These are phyloP conservation scores for Cladochytrium replicatum DNA, from an alignment of 192 early-diverging fungal genomes.

Conservation along the genomic window DNA sequence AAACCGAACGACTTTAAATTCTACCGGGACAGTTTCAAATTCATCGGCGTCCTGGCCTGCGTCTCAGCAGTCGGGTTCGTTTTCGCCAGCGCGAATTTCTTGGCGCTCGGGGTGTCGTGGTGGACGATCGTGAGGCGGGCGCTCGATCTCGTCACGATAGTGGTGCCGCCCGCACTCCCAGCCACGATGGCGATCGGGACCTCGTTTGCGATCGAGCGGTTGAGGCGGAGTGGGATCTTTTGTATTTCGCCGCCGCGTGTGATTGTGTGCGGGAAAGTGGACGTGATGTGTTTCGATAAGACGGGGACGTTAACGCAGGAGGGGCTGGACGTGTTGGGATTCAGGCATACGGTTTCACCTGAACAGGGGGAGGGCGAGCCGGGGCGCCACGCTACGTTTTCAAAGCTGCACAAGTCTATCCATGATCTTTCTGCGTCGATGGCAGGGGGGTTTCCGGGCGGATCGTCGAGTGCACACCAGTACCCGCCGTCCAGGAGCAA, in stretches of 20 bases:
- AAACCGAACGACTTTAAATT: slow-evolving; percentile 95
- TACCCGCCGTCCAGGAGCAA: background rate
- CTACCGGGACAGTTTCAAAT: slow-evolving; percentile 94
- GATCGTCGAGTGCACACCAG: too few species aligned
- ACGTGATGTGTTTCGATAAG: slow-evolving; percentile 98
- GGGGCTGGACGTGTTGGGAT: slow-evolving; percentile 88
- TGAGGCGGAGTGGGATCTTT: slow-evolving; percentile 74
- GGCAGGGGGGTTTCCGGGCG: too few species aligned
- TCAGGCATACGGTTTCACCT: slow-evolving; percentile 45
- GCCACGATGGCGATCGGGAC: slow-evolving; percentile 98
- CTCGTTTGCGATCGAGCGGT: slow-evolving; percentile 80
- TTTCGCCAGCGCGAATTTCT: slow-evolving; percentile 78
- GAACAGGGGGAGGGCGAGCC: background rate
- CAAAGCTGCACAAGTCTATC: slow-evolving; percentile 15
- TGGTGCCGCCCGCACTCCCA: slow-evolving; percentile 92
- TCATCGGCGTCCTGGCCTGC: slow-evolving; percentile 79
- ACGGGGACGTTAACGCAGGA: slow-evolving; percentile 96
- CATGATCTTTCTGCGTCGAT: slow-evolving; percentile 12
- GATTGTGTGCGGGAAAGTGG: slow-evolving; percentile 92
- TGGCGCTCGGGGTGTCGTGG: slow-evolving; percentile 60
- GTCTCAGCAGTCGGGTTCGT: slow-evolving; percentile 84
- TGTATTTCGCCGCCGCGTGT: slow-evolving; percentile 87
- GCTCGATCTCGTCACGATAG: slow-evolving; percentile 91
- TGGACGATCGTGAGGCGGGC: slow-evolving; percentile 77
- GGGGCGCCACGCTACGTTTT: slow-evolving; percentile 16